phyloP scores from a whole-genome alignment of 2,329 filamentous ascomycete species.

The Aspergillus sp. region DNA sequence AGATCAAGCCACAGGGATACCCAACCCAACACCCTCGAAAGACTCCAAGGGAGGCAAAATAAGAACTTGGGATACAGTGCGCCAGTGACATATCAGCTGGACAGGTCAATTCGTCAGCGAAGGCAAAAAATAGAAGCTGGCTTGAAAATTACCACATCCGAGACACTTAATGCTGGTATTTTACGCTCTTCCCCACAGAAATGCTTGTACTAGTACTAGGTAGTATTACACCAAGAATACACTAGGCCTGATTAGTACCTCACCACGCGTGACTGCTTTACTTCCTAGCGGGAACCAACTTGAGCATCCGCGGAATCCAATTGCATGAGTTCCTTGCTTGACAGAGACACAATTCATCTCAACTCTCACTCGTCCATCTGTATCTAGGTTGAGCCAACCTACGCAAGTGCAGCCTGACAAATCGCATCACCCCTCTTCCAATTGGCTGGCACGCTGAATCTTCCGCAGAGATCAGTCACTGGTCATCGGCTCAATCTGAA shows the following conservation, averaged over 20 bases:
- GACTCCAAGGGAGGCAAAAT: not conserved
- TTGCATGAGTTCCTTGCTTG: not conserved
- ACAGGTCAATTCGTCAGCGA: constrained; percentile 23
- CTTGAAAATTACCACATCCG: not conserved
- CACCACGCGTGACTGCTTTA: constrained; percentile 10
- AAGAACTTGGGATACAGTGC: not conserved
- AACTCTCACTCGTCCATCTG: not conserved
- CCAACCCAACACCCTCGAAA: not conserved
- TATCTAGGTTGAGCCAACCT: not conserved
- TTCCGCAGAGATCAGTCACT: constrained; percentile 8
- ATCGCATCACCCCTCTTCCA: not conserved
- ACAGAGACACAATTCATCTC: not conserved
- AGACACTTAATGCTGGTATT: not conserved
- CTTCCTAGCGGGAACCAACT: not conserved
- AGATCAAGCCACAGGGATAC: constrained; percentile 5
- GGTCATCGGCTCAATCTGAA: not conserved
- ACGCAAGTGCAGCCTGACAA: constrained; percentile 12
- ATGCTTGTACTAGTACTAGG: not conserved
- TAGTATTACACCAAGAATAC: not conserved
- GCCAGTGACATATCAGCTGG: constrained; percentile 26
- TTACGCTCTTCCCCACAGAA: not conserved
- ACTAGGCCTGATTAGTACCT: constrained; percentile 9
- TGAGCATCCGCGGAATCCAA: not conserved
- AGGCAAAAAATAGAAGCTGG: constrained; percentile 4
- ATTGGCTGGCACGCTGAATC: not conserved